A percentile compares a stretch with the other conserved stretches of the same genome.
Evolutionary conservation across 2,329 filamentous ascomycete genomes (phyloP).

Genomic region (Trichoderma arundinaceum): DNA sequence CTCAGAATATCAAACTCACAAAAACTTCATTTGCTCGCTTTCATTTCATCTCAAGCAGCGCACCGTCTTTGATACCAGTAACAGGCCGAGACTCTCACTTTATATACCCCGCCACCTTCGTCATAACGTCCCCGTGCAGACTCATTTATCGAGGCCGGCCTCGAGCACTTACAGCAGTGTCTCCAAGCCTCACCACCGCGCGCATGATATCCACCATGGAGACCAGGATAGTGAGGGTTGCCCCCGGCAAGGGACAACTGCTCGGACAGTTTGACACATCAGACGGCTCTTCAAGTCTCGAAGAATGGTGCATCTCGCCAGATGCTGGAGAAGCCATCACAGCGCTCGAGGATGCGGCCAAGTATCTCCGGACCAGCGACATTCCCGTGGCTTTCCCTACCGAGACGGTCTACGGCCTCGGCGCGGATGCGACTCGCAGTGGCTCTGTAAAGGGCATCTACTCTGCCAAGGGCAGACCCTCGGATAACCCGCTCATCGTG

Average conservation of each 20-base stretch:
- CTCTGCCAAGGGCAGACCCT: conserved; percentile 84
- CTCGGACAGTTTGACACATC: conserved; percentile 44
- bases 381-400: conserved; percentile 93
- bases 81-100: neutral
- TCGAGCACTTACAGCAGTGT: conserved; percentile 41
- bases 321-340: conserved; percentile 43
- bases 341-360: conserved; percentile 67
- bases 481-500: conserved; percentile 94
- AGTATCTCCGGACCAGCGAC: conserved; percentile 67
- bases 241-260: conserved; percentile 39
- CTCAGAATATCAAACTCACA: neutral
- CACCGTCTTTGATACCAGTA: too few species aligned
- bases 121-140: conserved; percentile 14
- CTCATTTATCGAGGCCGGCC: conserved; percentile 5
- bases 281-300: conserved; percentile 43
- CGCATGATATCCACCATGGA: conserved; percentile 42
- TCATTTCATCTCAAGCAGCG: neutral
- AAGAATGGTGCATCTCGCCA: conserved; percentile 50
- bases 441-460: conserved; percentile 90
- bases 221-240: conserved; percentile 49
- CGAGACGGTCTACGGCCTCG: conserved; percentile 95
- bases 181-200: conserved; percentile 18
- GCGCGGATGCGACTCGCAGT: conserved; percentile 91
- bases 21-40: neutral
- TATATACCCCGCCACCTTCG: conserved; percentile 14